Base-by-base conservation (phyloP, 2,329 filamentous ascomycete genomes). In the Trematosphaeria pertusa region DNA sequence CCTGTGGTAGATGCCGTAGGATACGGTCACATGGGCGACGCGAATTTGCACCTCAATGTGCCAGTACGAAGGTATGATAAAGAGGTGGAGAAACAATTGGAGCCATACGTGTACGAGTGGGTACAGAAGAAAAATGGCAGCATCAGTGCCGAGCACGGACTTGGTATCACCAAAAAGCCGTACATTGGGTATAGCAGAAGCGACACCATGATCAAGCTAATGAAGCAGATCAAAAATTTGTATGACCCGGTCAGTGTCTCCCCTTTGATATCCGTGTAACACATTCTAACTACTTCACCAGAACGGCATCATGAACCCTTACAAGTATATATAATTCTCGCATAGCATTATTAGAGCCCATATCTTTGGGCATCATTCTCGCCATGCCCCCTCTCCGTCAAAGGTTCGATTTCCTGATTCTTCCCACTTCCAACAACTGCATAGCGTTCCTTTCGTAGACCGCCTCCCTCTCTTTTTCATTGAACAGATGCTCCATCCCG, bases 221-320 rank as follows among this genome's bases (percentile, higher is more conserved):
- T 99, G 94, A 92, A 88, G 80, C 88, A 95, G 75, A 85, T 97
- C 70, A 99, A 99, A 82, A 81, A 87, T 49, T 77, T 96, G 14
- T 99, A 95, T 73, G 94, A 99, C 75, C 94, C 92, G 65, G 91
- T 96, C 76, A 85, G 90, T 74, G 12, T 15, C 12, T 26, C n/a
- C 17, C 19, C 12, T 15, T 12, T 24, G 7, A 19, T 1, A 31
- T 12, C 17, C 37, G 17, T 38, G 40, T 12, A 41, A 14, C 30
- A 15, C 7, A 14, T 5, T 39, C 63, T 60, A 50, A 70, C 50
- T 1, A 15, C 12, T 0, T 6, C 21, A 6, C 22, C n/a, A 96
- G 91, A 96, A 96, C 61, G 92, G 91, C 37, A 97, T 97, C 74
- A 95, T 97, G 91, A 97, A 97, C 75, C 93, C 93, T 0, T 97